Percentiles rank a stretch among this genome's conserved stretches.
phyloP scores from a whole-genome alignment of 1,284 basidiomycete genomes.

The Wolfiporia cocos region DNA sequence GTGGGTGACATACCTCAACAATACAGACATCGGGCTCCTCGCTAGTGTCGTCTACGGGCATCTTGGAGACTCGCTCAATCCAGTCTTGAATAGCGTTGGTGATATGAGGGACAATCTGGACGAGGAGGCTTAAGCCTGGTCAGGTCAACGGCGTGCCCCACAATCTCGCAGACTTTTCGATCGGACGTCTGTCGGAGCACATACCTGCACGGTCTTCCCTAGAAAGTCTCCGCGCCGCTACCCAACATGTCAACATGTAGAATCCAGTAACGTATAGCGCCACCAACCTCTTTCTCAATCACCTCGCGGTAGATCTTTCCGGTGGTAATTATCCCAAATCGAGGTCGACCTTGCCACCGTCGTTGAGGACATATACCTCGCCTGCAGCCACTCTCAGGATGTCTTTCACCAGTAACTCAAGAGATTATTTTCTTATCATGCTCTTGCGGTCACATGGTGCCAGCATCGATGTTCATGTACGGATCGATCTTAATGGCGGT shows the following conservation, averaged over 20 bases:
- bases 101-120: conserved; percentile 92
- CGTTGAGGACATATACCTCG: conserved; percentile 98
- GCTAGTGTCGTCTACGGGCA: conserved; percentile 92
- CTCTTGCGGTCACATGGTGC: conserved; percentile 98
- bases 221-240: conserved; percentile 95
- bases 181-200: conserved; percentile 8
- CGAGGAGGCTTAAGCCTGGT: background rate
- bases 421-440: conserved; percentile 67
- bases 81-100: conserved; percentile 98
- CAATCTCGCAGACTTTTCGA: background rate
- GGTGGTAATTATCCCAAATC: conserved; percentile 97
- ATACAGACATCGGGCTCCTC: conserved; percentile 97
- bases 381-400: conserved; percentile 43
- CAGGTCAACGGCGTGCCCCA: background rate
- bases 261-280: too few species aligned
- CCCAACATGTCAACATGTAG: too few species aligned
- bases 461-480: conserved; percentile 99
- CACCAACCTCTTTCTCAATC: conserved; percentile 88
- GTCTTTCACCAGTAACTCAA: conserved; percentile 1
- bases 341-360: conserved; percentile 97
- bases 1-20: conserved; percentile 87
- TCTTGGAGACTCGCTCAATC: conserved; percentile 92
- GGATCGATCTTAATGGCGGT: conserved; percentile 99
- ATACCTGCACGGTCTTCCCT: conserved; percentile 91
- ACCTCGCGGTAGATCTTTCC: conserved; percentile 98